Evolutionary conservation across 1,284 basidiomycete species (phyloP).

Genomic region (Ceratobasidium sp.): DNA sequence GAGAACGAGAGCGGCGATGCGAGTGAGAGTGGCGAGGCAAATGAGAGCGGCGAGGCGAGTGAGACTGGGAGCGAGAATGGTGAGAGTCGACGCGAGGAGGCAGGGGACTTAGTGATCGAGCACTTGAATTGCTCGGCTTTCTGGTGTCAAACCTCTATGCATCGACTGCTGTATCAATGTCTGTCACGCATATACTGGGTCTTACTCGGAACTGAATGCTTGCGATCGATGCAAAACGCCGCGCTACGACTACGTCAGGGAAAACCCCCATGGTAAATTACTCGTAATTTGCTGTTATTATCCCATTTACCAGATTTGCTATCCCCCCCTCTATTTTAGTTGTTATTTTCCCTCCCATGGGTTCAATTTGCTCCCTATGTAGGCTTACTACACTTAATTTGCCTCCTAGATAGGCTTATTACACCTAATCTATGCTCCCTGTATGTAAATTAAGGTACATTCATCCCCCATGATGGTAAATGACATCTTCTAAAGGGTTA

Average conservation of each 20-base stretch:
- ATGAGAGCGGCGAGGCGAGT: too few relatives aligned
- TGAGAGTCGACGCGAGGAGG: too few relatives aligned
- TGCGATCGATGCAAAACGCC: constrained; percentile 46
- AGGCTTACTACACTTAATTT: not conserved
- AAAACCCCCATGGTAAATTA: too few relatives aligned
- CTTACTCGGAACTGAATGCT: not conserved
- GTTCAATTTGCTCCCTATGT: too few relatives aligned
- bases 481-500: not conserved
- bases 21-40: too few relatives aligned
- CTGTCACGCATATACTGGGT: constrained; percentile 47
- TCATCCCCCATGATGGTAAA: not conserved
- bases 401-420: not conserved
- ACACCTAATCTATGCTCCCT: not conserved
- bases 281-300: too few relatives aligned
- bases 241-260: constrained; percentile 25
- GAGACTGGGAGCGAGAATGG: too few relatives aligned
- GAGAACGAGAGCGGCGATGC: too few relatives aligned
- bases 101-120: too few relatives aligned
- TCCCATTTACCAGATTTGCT: too few relatives aligned
- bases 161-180: constrained; percentile 49
- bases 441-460: not conserved
- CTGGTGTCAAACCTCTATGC: constrained; percentile 21
- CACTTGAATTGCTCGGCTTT: constrained; percentile 37
- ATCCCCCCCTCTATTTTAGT: too few relatives aligned
- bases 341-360: not conserved